Percentiles rank a stretch among this genome's conserved stretches.
Evolutionary conservation across 441 rosid species (phyloP).

Genomic region (Cnidoscolus chayamansa): DNA sequence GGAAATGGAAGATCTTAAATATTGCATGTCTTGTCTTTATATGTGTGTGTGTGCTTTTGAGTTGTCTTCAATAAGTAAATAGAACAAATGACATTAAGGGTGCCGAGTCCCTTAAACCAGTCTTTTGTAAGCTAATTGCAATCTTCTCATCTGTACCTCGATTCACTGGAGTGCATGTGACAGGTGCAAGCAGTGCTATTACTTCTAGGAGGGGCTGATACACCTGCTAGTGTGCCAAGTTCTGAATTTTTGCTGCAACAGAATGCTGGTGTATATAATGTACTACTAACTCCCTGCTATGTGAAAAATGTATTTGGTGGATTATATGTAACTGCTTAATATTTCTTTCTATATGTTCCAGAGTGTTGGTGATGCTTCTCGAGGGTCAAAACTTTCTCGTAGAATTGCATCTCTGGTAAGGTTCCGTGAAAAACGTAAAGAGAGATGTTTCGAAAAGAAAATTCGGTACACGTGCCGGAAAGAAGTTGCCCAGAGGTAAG

Average conservation of each 20-base stretch:
- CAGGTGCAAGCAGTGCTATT: slow-evolving; percentile 57
- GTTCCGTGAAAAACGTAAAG: slow-evolving; percentile 56
- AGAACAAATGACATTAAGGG: too few species aligned
- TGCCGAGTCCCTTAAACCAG: too few species aligned
- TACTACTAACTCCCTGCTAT: slow-evolving; percentile 8
- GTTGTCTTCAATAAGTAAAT: too few species aligned
- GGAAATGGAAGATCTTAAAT: too few species aligned
- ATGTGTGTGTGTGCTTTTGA: too few species aligned
- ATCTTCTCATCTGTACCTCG: slow-evolving; percentile 1
- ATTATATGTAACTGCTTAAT: slow-evolving; percentile 14
- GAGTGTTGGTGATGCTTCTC: slow-evolving; percentile 39
- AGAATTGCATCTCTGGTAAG: slow-evolving; percentile 50
- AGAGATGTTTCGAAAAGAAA: slow-evolving; percentile 55
- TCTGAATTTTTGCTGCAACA: slow-evolving; percentile 34
- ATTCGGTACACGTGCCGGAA: slow-evolving; percentile 46
- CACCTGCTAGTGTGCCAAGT: slow-evolving; percentile 31
- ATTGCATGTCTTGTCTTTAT: too few species aligned
- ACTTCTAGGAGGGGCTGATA: slow-evolving; percentile 39
- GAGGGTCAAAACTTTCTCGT: slow-evolving; percentile 41
- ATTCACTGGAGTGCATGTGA: slow-evolving; percentile 21
- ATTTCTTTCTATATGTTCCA: slow-evolving; percentile 22
- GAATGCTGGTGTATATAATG: slow-evolving; percentile 32
- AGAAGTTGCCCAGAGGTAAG: slow-evolving; percentile 56
- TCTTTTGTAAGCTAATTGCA: too few species aligned
- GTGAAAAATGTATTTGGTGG: background rate